Evolutionary conservation across 495 filamentous ascomycete species (phyloP), one percentile per base, ranked within the genome.

Genomic region (Neurospora hispaniola): DNA sequence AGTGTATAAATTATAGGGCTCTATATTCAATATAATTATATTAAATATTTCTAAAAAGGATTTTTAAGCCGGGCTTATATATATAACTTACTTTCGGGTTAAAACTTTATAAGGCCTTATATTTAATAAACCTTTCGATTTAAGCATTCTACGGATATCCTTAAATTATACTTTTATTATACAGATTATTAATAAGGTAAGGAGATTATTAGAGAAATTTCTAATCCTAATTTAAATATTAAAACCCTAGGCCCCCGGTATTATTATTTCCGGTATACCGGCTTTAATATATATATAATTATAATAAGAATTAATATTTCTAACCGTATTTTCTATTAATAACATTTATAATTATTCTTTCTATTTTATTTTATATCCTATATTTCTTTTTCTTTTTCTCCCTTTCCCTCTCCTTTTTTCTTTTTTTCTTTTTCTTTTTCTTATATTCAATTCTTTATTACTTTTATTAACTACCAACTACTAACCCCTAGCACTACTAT

Each of bases 401-500:
- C n/a, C n/a, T n/a, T n/a, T n/a, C n/a, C n/a, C n/a, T n/a, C n/a
- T n/a, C n/a, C n/a, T n/a, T n/a, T n/a, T n/a, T n/a, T n/a, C n/a
- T n/a, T n/a, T n/a, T n/a, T n/a, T n/a, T n/a, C n/a, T n/a, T n/a
- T n/a, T n/a, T n/a, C n/a, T n/a, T n/a, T n/a, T n/a, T n/a, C n/a
- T n/a, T n/a, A n/a, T n/a, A n/a, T n/a, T n/a, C n/a, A n/a, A n/a
- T n/a, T n/a, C n/a, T n/a, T 2, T 27, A 27, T 27, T 27, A 27
- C 27, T 27, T 27, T 27, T 27, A 27, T 27, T 27, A 27, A 27
- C 2, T 27, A 27, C 2, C 27, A 2, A 27, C 2, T 27, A 27
- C 2, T 27, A 1, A 27, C 2, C 2, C 2, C 2, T 2, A 2
- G 2, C 1, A 2, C 1, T n/a, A n/a, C n/a, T n/a, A n/a, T n/a